phyloP scores from a whole-genome alignment of 2,329 filamentous ascomycete species.

The Corynespora cassiicola region DNA sequence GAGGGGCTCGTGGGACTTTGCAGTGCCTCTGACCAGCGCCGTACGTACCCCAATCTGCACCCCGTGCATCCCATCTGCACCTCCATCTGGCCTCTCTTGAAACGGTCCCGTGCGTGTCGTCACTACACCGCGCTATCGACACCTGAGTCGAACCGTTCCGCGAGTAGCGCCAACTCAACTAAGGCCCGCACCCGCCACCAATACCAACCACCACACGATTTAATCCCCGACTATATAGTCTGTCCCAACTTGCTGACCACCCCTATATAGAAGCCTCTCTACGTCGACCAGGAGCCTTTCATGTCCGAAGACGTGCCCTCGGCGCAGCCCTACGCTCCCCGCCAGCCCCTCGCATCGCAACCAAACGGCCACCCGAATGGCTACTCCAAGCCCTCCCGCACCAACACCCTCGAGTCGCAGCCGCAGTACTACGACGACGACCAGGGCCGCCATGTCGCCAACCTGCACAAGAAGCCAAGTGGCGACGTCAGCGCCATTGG shows the following conservation, averaged over 20 bases:
- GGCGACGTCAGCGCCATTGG: constrained; percentile 50
- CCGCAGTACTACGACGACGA: constrained; percentile 32
- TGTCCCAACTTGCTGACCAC: constrained; percentile 25
- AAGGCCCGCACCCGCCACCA: too few species aligned
- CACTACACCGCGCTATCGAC: constrained; percentile 26
- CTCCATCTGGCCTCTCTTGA: background rate
- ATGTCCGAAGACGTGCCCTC: constrained; percentile 42
- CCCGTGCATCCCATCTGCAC: background rate
- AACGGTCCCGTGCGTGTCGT: constrained; percentile 18
- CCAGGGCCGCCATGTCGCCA: constrained; percentile 37
- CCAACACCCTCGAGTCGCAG: constrained; percentile 38
- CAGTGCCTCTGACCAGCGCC: constrained; percentile 44
- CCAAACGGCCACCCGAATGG: constrained; percentile 44
- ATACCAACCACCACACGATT: constrained; percentile 3
- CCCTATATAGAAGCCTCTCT: constrained; percentile 31
- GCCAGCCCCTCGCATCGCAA: constrained; percentile 42
- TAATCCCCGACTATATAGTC: constrained; percentile 3
- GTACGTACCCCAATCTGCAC: constrained; percentile 32
- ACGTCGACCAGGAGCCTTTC: constrained; percentile 38
- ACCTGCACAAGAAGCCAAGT: constrained; percentile 47
- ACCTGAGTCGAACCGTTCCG: constrained; percentile 24
- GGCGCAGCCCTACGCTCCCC: constrained; percentile 31
- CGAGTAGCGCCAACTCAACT: constrained; percentile 26
- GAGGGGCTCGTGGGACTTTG: constrained; percentile 45
- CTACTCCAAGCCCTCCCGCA: constrained; percentile 33